Percentiles rank a stretch among this genome's conserved stretches.
Conservation (phyloP, 2,329 filamentous ascomycete species). For the Fusarium stilboides region DNA sequence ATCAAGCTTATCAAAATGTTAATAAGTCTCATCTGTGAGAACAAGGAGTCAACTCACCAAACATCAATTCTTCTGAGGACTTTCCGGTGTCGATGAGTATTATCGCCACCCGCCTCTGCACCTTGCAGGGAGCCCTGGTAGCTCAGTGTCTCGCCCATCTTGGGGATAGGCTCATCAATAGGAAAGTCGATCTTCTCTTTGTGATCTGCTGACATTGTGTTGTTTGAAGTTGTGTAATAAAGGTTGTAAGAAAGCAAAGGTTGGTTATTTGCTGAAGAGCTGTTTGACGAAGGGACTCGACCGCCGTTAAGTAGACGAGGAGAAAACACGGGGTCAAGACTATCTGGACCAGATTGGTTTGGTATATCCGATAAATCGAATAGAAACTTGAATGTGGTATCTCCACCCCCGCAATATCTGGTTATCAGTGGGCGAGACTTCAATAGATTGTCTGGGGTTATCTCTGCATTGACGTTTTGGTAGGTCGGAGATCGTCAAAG, state of each 20-base stretch:
- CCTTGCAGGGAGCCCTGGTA: conserved; percentile 28
- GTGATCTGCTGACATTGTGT: conserved; percentile 20
- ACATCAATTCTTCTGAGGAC: conserved; percentile 38
- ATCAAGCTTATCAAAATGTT: conserved; percentile 21
- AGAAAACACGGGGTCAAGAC: not conserved
- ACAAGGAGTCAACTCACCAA: conserved; percentile 4
- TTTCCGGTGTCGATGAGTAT: not conserved
- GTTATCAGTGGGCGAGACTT: not conserved
- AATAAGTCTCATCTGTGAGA: not conserved
- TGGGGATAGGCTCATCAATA: conserved; percentile 14
- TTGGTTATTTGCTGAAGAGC: not conserved
- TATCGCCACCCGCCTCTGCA: conserved; percentile 22
- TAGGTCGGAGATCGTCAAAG: not conserved
- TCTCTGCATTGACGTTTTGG: not conserved
- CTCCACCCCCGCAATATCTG: conserved; percentile 32
- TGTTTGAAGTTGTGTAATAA: not conserved
- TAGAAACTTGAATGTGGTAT: not conserved
- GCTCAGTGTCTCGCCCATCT: conserved; percentile 36
- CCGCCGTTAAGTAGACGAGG: conserved; percentile 18
- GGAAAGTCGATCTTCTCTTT: conserved; percentile 12
- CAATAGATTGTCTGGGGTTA: conserved; percentile 20
- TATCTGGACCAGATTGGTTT: conserved; percentile 6
- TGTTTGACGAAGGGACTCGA: not conserved
- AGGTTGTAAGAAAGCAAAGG: no score
- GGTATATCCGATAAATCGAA: conserved; percentile 1